These are phyloP conservation scores for Neopestalotiopsis sp. DNA, from an alignment of 2,329 filamentous ascomycete genomes.

Conservation along the genomic window DNA sequence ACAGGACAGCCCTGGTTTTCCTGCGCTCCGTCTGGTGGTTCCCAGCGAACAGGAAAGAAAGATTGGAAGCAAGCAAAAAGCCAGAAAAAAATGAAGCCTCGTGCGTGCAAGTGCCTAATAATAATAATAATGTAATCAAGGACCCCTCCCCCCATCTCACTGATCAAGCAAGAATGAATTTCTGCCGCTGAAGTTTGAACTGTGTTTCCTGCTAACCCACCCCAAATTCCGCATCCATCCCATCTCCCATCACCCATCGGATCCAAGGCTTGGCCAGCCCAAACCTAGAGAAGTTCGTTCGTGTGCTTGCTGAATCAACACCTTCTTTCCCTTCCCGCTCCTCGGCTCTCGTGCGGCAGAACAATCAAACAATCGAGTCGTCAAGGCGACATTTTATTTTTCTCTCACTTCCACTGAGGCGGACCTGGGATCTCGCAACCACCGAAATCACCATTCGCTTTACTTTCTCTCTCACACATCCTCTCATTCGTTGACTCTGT, in stretches of 20 bases:
- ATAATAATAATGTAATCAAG: not conserved
- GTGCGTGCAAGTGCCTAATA: not conserved
- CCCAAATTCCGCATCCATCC: not conserved
- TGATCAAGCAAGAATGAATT: not conserved
- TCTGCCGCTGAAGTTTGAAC: not conserved
- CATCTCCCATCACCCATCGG: too few relatives aligned
- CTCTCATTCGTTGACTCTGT: not conserved
- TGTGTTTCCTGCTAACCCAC: not conserved
- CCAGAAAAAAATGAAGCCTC: not conserved
- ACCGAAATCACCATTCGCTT: constrained; percentile 7
- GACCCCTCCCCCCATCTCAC: not conserved
- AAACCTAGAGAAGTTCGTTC: not conserved
- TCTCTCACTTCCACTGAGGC: not conserved
- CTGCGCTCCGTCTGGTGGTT: not conserved
- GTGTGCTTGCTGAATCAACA: too few relatives aligned
- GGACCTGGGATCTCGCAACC: constrained; percentile 7
- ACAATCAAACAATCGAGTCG: not conserved
- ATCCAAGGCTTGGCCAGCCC: not conserved
- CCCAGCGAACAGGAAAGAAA: not conserved
- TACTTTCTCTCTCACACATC: not conserved
- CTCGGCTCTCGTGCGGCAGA: too few relatives aligned
- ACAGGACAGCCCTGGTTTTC: not conserved
- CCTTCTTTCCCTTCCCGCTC: too few relatives aligned
- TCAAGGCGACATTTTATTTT: not conserved
- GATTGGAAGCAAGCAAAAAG: not conserved